Percentiles rank a stretch among this genome's conserved stretches.
These are phyloP conservation scores for Kodamaea nitidulidarum DNA, from an alignment of 805 yeast genomes.

Conservation along the genomic window DNA sequence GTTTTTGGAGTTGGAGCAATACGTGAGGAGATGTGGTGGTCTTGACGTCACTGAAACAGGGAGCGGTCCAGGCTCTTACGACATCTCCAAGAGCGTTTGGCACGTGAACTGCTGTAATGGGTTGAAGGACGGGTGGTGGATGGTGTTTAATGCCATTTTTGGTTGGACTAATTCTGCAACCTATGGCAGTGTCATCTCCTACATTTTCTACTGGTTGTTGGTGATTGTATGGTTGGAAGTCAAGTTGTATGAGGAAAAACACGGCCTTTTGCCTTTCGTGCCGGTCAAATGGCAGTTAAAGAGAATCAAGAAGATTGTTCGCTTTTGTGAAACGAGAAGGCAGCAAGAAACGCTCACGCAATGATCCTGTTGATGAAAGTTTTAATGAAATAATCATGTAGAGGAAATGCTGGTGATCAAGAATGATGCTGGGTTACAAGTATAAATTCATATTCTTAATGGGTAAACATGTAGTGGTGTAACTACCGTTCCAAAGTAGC, in stretches of 20 bases:
- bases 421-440: too few species aligned
- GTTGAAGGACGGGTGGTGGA: conserved; percentile 43
- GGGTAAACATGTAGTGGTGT: too few species aligned
- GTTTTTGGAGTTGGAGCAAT: conserved; percentile 39
- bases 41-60: conserved; percentile 43
- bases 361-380: too few species aligned
- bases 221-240: conserved; percentile 29
- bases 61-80: conserved; percentile 44
- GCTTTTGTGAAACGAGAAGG: conserved; percentile 12
- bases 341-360: too few species aligned
- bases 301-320: conserved; percentile 29
- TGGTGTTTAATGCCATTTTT: conserved; percentile 42
- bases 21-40: conserved; percentile 37
- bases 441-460: too few species aligned
- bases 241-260: conserved; percentile 33
- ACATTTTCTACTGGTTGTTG: conserved; percentile 35
- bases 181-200: conserved; percentile 38
- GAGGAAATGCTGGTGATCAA: too few species aligned
- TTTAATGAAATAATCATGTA: too few species aligned
- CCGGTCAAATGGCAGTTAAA: conserved; percentile 38
- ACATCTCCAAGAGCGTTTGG: conserved; percentile 39
- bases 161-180: conserved; percentile 48
- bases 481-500: too few species aligned
- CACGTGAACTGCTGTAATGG: conserved; percentile 47
- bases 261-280: conserved; percentile 35